These are phyloP conservation scores for Phenoliferia sp. DNA, from an alignment of 1,284 basidiomycete genomes.

Conservation along the genomic window DNA sequence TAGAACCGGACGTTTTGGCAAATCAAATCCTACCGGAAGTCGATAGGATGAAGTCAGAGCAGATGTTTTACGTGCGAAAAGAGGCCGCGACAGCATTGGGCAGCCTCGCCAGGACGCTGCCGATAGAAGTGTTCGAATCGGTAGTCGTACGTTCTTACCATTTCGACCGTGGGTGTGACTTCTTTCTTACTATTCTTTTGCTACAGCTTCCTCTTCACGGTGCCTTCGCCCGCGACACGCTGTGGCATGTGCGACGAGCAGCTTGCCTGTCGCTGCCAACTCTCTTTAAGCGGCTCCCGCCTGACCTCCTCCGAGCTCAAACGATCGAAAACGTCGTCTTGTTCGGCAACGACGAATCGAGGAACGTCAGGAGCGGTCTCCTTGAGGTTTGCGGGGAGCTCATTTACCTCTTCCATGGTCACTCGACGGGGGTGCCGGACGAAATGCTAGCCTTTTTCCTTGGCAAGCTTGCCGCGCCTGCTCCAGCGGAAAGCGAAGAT, in stretches of 20 bases:
- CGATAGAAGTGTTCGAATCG: constrained; percentile 60
- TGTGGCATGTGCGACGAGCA: constrained; percentile 84
- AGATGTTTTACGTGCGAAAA: constrained; percentile 75
- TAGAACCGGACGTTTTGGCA: constrained; percentile 57
- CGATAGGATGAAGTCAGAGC: constrained; percentile 68
- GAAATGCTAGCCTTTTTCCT: constrained; percentile 75
- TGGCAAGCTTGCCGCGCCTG: constrained; percentile 39
- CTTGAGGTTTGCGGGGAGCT: constrained; percentile 89
- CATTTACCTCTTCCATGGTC: constrained; percentile 73
- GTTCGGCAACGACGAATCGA: constrained; percentile 63
- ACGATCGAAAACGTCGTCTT: constrained; percentile 60
- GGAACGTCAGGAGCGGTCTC: constrained; percentile 71
- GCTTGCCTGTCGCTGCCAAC: constrained; percentile 80
- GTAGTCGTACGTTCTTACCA: constrained; percentile 55
- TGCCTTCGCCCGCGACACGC: constrained; percentile 60
- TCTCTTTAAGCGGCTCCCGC: constrained; percentile 60
- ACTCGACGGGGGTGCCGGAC: constrained; percentile 55
- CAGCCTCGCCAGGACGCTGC: constrained; percentile 76
- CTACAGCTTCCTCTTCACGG: constrained; percentile 73
- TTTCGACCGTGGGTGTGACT: not conserved
- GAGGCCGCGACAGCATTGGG: constrained; percentile 88
- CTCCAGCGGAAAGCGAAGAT: not conserved
- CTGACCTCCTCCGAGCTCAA: constrained; percentile 54
- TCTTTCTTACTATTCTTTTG: not conserved
- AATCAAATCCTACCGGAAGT: constrained; percentile 75